These are phyloP conservation scores for Medicago truncatula DNA, from an alignment of 306 rosid species.

Conservation along the genomic window MtrunA17r5.0-ANR NC_053044.1:37587001-37587500, in stretches of 20 bases:
- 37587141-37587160: constrained; percentile 55
- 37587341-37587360: constrained; percentile 92
- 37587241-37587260: constrained; percentile 82
- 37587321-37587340: constrained; percentile 94
- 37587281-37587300: constrained; percentile 55
- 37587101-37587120: constrained; percentile 11
- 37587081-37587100: constrained; percentile 23
- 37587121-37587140: constrained; percentile 55
- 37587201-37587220: constrained; percentile 82
- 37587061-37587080: constrained; percentile 21
- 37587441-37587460: constrained; percentile 80
- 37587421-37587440: constrained; percentile 73
- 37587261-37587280: constrained; percentile 55
- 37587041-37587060: constrained; percentile 33
- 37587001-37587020: constrained; percentile 7
- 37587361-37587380: constrained; percentile 96
- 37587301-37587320: constrained; percentile 77
- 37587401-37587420: constrained; percentile 89
- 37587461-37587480: constrained; percentile 28
- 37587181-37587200: constrained; percentile 55
- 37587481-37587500: constrained; percentile 28
- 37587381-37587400: constrained; percentile 91
- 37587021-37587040: neutral
- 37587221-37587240: constrained; percentile 87
- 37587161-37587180: constrained; percentile 46